These are phyloP conservation scores for Mortierella sp. DNA, from an alignment of 371 early-diverging fungal species.

Conservation along the genomic window DNA sequence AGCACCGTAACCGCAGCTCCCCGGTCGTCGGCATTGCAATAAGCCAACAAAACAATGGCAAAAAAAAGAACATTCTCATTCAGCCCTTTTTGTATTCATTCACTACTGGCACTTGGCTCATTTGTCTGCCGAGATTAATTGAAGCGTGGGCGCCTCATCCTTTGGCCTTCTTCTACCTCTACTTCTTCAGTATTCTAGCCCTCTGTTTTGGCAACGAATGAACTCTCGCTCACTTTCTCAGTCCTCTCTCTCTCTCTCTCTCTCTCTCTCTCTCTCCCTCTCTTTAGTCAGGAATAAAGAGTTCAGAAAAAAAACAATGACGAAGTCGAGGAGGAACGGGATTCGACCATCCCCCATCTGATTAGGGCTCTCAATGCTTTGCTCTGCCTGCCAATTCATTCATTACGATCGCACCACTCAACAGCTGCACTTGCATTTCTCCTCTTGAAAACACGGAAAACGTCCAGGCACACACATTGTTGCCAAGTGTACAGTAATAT, in stretches of 20 bases:
- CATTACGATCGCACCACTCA: neutral
- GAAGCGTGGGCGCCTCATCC: neutral
- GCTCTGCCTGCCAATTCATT: neutral
- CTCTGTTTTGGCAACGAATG: neutral
- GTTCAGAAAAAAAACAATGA: neutral
- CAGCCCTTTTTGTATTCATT: neutral
- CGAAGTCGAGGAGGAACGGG: neutral
- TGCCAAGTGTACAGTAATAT: too few relatives aligned
- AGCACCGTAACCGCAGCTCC: neutral
- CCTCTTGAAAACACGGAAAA: neutral
- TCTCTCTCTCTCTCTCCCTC: neutral
- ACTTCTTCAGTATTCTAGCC: neutral
- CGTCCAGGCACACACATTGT: too few relatives aligned
- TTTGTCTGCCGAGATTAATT: neutral
- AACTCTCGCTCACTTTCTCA: neutral
- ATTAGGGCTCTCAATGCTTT: conserved; percentile 4
- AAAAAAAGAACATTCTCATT: neutral
- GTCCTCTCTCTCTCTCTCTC: neutral
- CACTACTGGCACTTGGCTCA: too few relatives aligned
- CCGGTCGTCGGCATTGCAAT: neutral
- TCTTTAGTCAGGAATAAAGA: neutral
- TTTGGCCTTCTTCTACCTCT: neutral
- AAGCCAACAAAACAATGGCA: too few relatives aligned
- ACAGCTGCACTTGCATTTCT: neutral
- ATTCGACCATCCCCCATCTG: neutral